A percentile compares a stretch with the other conserved stretches of the same genome.
phyloP scores from a whole-genome alignment of 352 stramenopile genomes.

The Pythium rishiriense region DNA sequence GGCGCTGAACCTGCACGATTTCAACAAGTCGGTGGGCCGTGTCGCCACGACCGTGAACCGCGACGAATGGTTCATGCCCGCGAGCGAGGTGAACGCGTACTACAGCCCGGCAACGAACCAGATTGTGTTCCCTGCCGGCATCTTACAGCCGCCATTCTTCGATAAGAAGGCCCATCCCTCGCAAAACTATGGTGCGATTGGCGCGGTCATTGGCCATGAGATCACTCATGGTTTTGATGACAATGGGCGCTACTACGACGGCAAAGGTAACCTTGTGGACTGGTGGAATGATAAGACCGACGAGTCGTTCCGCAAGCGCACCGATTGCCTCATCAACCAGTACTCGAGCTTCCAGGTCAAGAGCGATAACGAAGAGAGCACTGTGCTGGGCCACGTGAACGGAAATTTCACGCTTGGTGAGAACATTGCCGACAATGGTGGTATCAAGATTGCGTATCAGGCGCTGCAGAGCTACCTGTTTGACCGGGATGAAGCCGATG shows the following conservation, averaged over 20 bases:
- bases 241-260: slow-evolving; percentile 88
- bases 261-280: slow-evolving; percentile 88
- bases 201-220: slow-evolving; percentile 93
- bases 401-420: slow-evolving; percentile 79
- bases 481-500: slow-evolving; percentile 30
- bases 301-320: slow-evolving; percentile 63
- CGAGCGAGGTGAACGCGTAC: slow-evolving; percentile 93
- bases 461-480: slow-evolving; percentile 52
- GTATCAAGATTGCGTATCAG: slow-evolving; percentile 67
- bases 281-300: slow-evolving; percentile 92
- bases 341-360: slow-evolving; percentile 50
- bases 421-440: slow-evolving; percentile 86
- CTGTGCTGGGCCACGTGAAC: slow-evolving; percentile 66
- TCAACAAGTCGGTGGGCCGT: slow-evolving; percentile 38
- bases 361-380: slow-evolving; percentile 40
- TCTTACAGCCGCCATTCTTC: slow-evolving; percentile 95
- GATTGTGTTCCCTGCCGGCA: slow-evolving; percentile 96
- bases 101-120: slow-evolving; percentile 78
- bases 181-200: slow-evolving; percentile 94
- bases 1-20: slow-evolving; percentile 44
- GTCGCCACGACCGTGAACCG: slow-evolving; percentile 56
- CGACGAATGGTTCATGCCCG: slow-evolving; percentile 89
- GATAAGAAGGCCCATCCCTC: slow-evolving; percentile 73
- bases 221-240: slow-evolving; percentile 97
- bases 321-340: slow-evolving; percentile 66